Evolutionary conservation across 2,329 filamentous ascomycete genomes (phyloP), one percentile per base, ranked within the genome.

Genomic region (Penicillium vulpinum): DNA sequence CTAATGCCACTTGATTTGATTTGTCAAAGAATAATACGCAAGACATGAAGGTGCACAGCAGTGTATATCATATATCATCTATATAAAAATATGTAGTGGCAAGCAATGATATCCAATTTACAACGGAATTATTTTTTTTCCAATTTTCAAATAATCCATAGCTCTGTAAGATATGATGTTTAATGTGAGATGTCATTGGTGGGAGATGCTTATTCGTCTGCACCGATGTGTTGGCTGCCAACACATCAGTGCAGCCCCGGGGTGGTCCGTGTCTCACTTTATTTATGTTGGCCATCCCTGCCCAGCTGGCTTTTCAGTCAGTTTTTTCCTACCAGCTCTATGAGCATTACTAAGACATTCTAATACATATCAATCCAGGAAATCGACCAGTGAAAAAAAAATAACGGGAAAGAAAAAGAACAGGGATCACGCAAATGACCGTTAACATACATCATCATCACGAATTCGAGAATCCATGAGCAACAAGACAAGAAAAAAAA

Each of bases 201-300:
- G 36, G 43, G 18, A n/a, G 22, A 33, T n/a, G 24, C 18, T 48
- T 44, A 38, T 33, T 33, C 33, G 15, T 28, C 39, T 44, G 46
- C 29, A 31, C 18, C 41, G 33, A 56, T 56, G 54, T 35, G 54
- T 46, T 56, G 54, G 54, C 54, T 28, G 63, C 59, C 64, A 66
- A 61, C 64, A 57, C 64, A 66, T 64, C 61, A 57, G 15, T 63
- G 36, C 51, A 51, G 48, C 28, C 43, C 43, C 18, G 28, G 28
- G 28, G 39, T 64, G 64, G 64, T 59, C 64, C 62, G 62, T 66
- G 64, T 64, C 57, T 59, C 51, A 43, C 15, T 39, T 62, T 65
- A 65, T 64, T 61, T 64, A 65, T 61, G 41, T 44, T 49, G 24
- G 44, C 44, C 33, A 31, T 39, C 49, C 60, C 29, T 48, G 18